Conservation (phyloP, 2,329 filamentous ascomycete genomes). For the Pseudohalonectria lignicola region DNA sequence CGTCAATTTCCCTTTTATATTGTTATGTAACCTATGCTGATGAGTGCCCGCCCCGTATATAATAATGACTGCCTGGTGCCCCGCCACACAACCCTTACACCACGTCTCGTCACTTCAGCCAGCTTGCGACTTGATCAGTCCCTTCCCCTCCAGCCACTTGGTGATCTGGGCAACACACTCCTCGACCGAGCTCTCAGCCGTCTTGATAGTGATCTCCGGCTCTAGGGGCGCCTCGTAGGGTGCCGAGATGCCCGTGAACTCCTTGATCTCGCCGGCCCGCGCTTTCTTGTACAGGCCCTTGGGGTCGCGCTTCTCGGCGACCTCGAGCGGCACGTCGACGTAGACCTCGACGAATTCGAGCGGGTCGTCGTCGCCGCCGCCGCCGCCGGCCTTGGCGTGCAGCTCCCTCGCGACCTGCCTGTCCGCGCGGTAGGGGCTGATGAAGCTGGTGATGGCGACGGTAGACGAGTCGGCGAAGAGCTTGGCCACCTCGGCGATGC, state of each 20-base stretch:
- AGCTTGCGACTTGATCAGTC: constrained; percentile 32
- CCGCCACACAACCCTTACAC: too few species aligned
- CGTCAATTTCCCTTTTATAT: not conserved
- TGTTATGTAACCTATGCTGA: not conserved
- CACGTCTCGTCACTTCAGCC: too few species aligned
- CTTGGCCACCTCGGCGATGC: constrained; percentile 93
- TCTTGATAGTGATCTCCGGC: constrained; percentile 80
- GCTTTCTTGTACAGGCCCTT: constrained; percentile 99
- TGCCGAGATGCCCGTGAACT: constrained; percentile 91
- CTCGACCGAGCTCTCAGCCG: constrained; percentile 72
- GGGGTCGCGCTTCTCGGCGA: constrained; percentile 88
- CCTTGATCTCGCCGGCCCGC: constrained; percentile 83
- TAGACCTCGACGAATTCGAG: constrained; percentile 90
- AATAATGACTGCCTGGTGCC: too few species aligned
- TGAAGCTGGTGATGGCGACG: constrained; percentile 90
- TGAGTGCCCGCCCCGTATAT: too few species aligned
- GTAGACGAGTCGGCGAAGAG: constrained; percentile 87
- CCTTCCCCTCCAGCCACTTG: constrained; percentile 62
- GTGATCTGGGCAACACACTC: constrained; percentile 82
- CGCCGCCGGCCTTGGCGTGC: constrained; percentile 51
- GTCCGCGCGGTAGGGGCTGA: constrained; percentile 87
- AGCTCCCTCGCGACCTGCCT: constrained; percentile 70
- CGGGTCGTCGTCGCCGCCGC: constrained; percentile 47
- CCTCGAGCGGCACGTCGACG: constrained; percentile 82
- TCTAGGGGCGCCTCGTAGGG: constrained; percentile 86